Conservation (phyloP, 352 stramenopile species). For the Phytophthora nicotianae region DNA sequence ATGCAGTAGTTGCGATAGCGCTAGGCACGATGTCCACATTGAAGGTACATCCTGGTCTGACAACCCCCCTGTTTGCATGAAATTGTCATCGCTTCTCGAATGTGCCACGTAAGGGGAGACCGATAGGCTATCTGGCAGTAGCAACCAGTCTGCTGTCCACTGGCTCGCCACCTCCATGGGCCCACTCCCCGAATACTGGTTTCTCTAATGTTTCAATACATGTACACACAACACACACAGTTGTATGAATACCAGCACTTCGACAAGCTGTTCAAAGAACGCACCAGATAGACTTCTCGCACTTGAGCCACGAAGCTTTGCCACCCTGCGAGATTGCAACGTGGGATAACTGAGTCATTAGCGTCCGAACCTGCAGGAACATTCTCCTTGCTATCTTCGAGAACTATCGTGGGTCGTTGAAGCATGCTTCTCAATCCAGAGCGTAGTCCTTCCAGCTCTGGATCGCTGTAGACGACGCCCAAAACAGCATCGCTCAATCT, state of each 20-base stretch:
- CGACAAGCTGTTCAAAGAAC: conserved; percentile 2
- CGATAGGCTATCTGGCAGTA: conserved; percentile 22
- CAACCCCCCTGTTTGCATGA: not conserved
- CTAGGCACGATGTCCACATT: conserved; percentile 34
- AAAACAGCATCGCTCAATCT: conserved; percentile 29
- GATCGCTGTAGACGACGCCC: conserved; percentile 23
- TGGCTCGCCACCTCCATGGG: not conserved
- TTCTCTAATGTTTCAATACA: conserved; percentile 18
- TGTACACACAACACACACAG: not conserved
- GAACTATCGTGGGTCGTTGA: conserved; percentile 20
- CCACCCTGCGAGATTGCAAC: conserved; percentile 32
- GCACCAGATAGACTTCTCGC: conserved; percentile 33
- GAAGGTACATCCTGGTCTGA: conserved; percentile 17
- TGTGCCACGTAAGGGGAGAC: conserved; percentile 4
- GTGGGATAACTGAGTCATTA: conserved; percentile 7
- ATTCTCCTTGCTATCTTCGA: conserved; percentile 27
- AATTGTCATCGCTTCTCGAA: not conserved
- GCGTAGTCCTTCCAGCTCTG: conserved; percentile 16
- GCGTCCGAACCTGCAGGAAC: not conserved
- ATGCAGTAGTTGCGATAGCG: conserved; percentile 36
- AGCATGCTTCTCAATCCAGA: conserved; percentile 19
- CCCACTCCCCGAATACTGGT: conserved; percentile 19
- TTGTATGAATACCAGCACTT: conserved; percentile 5
- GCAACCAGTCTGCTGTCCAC: conserved; percentile 31
- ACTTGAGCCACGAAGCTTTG: conserved; percentile 34